Percentiles rank a stretch among this genome's conserved stretches.
These are phyloP conservation scores for Trichoderma breve DNA, from an alignment of 2,329 filamentous ascomycete species.

Conservation along the genomic window DNA sequence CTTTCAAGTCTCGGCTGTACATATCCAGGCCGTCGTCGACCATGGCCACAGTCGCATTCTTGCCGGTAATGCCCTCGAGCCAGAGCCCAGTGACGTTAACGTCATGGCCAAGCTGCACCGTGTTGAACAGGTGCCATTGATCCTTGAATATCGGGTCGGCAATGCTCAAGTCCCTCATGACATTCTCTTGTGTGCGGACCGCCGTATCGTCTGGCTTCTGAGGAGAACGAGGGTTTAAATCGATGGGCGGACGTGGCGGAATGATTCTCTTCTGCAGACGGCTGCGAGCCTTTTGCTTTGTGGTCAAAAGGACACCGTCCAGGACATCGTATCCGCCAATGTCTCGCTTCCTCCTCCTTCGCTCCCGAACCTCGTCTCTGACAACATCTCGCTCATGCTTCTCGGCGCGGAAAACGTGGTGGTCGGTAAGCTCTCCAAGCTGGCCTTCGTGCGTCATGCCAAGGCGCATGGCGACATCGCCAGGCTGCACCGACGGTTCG, in stretches of 20 bases:
- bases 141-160: slow-evolving; percentile 86
- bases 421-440: slow-evolving; percentile 72
- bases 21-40: slow-evolving; percentile 96
- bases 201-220: slow-evolving; percentile 38
- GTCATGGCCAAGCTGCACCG: slow-evolving; percentile 78
- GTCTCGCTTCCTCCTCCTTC: slow-evolving; percentile 61
- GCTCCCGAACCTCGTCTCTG: slow-evolving; percentile 50
- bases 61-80: slow-evolving; percentile 85
- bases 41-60: slow-evolving; percentile 86
- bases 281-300: slow-evolving; percentile 64
- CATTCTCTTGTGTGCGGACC: slow-evolving; percentile 55
- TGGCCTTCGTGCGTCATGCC: slow-evolving; percentile 78
- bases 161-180: slow-evolving; percentile 70
- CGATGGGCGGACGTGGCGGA: slow-evolving; percentile 39
- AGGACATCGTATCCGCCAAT: slow-evolving; percentile 56
- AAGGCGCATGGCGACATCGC: slow-evolving; percentile 67
- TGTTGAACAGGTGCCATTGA: slow-evolving; percentile 95
- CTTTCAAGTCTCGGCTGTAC: slow-evolving; percentile 87
- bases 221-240: slow-evolving; percentile 23
- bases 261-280: slow-evolving; percentile 54
- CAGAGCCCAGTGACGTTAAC: slow-evolving; percentile 95
- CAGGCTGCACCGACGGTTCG: slow-evolving; percentile 61
- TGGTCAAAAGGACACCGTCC: slow-evolving; percentile 71
- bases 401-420: slow-evolving; percentile 80
- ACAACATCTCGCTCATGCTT: slow-evolving; percentile 62